Evolutionary conservation across 179 eudicot genomes (phyloP).

Genomic region (Gypsophila paniculata): DNA sequence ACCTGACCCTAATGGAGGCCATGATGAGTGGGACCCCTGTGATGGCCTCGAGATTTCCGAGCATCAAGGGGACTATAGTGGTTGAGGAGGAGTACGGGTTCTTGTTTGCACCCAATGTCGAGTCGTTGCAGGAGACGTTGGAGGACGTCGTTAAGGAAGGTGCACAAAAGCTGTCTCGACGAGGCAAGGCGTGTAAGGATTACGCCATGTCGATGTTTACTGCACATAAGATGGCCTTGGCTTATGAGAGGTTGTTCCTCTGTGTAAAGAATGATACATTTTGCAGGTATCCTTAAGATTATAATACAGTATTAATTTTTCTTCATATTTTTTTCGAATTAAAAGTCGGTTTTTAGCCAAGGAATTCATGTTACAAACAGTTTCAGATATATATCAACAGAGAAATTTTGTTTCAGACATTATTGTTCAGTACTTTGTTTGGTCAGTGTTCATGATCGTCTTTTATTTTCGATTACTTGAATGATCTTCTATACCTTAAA

Average conservation of each 20-base stretch:
- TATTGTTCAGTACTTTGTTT: neutral
- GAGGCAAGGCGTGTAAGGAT: constrained; percentile 58
- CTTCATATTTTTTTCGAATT: neutral
- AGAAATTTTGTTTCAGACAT: constrained; percentile 4
- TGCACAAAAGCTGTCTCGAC: constrained; percentile 40
- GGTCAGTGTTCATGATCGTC: neutral
- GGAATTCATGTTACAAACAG: constrained; percentile 13
- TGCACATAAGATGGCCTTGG: constrained; percentile 75
- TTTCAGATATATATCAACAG: neutral
- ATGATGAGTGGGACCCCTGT: constrained; percentile 92
- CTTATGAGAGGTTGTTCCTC: constrained; percentile 79
- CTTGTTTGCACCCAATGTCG: constrained; percentile 80
- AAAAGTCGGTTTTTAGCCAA: neutral
- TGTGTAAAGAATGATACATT: constrained; percentile 68
- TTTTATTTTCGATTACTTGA: neutral
- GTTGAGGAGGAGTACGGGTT: constrained; percentile 75
- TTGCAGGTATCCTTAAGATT: constrained; percentile 50
- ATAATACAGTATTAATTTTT: neutral
- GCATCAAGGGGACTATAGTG: constrained; percentile 72
- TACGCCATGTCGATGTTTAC: constrained; percentile 72
- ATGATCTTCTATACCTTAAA: neutral
- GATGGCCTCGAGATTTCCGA: constrained; percentile 75
- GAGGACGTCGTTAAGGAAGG: constrained; percentile 63
- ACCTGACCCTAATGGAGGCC: constrained; percentile 84
- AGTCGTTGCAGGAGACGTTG: constrained; percentile 49